These are phyloP conservation scores for Dispira simplex DNA, from an alignment of 192 early-diverging fungal species.

Conservation along the genomic window DNA sequence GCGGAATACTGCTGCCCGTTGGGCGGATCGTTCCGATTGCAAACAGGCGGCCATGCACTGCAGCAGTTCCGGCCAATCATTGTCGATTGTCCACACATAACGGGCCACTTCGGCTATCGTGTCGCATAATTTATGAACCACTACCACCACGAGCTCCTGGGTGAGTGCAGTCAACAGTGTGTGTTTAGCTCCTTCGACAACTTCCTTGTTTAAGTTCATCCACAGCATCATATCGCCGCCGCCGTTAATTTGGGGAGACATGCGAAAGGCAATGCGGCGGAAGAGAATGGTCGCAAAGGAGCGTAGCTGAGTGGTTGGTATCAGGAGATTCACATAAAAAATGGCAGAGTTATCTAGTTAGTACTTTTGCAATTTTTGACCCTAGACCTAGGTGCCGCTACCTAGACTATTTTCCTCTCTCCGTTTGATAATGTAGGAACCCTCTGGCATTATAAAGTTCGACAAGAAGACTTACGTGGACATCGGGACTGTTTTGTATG, in stretches of 20 bases:
- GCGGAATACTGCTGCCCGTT: constrained; percentile 79
- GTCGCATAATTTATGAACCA: constrained; percentile 89
- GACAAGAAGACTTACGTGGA: constrained; percentile 16
- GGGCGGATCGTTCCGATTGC: constrained; percentile 53
- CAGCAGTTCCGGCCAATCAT: constrained; percentile 69
- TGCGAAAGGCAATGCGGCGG: constrained; percentile 44
- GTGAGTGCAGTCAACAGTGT: constrained; percentile 67
- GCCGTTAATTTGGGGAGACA: constrained; percentile 20
- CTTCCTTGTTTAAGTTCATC: constrained; percentile 45
- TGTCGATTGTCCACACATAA: constrained; percentile 12
- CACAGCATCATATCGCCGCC: constrained; percentile 49
- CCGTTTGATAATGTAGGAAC: background rate
- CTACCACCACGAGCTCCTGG: constrained; percentile 49
- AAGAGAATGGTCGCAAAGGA: constrained; percentile 51
- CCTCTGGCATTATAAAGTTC: background rate
- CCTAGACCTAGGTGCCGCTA: background rate
- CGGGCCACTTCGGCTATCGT: constrained; percentile 80
- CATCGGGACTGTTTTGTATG: constrained; percentile 28
- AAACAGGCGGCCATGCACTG: constrained; percentile 67
- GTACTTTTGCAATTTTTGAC: background rate
- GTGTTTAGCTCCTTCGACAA: constrained; percentile 49
- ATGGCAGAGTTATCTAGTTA: background rate
- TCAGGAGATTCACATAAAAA: background rate
- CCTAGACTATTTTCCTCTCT: background rate
- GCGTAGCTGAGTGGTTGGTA: constrained; percentile 28